phyloP scores from a whole-genome alignment of 345 rosid genomes.

The Acer campestre region DNA sequence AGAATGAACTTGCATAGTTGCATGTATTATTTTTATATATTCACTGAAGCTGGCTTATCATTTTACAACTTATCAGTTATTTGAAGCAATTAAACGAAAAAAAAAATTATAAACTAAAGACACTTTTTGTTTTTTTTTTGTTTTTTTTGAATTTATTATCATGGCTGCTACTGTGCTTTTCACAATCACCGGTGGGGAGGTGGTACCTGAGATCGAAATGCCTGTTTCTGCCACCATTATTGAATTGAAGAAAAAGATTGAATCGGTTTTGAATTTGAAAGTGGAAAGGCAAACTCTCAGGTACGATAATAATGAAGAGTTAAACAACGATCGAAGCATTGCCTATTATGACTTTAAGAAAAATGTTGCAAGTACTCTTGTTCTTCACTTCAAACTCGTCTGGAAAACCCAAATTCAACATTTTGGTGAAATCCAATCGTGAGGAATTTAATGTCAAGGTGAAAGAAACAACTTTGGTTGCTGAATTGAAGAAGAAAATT shows the following conservation, averaged over 20 bases:
- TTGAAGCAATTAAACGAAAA: too few species aligned
- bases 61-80: too few species aligned
- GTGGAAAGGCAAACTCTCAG: neutral
- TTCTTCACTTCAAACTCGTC: neutral
- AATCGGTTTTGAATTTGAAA: neutral
- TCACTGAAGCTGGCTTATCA: too few species aligned
- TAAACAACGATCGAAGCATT: neutral
- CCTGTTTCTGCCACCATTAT: neutral
- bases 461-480: neutral
- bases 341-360: neutral
- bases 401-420: neutral
- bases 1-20: neutral
- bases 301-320: neutral
- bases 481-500: slow-evolving; percentile 6
- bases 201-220: slow-evolving; percentile 12
- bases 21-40: too few species aligned
- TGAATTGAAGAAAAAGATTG: slow-evolving; percentile 2
- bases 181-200: neutral
- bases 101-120: too few species aligned
- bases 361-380: neutral
- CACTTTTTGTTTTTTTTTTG: too few species aligned
- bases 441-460: neutral
- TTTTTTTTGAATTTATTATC: neutral
- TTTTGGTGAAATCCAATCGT: neutral
- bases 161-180: neutral